Base-by-base conservation (phyloP, 2,329 filamentous ascomycete species). In the Colletotrichum abscissum region DNA sequence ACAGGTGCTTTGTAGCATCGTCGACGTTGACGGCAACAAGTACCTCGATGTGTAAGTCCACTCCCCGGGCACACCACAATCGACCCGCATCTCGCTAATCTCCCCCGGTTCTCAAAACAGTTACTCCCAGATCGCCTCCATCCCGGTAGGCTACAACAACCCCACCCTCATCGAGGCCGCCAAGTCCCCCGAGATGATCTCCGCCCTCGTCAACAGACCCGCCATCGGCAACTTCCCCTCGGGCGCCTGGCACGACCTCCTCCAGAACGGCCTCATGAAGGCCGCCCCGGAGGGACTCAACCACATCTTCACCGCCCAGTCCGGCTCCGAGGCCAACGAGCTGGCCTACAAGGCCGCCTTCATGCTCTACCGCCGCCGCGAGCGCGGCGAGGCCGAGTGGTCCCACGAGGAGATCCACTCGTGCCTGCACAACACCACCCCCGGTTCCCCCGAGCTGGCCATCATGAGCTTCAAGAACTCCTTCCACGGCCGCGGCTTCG, bases 271-370 rank as follows among this genome's bases (percentile, higher is more conserved):
- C 76, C 89, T 95, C 69, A 88, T 96, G 56, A 89, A 87, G 68
- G 93, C 92, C 59, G 93, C 94, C 0, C 94, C 94, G 60, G 92
- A 91, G 81, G 93, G 93, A 59, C 85, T 94, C 69, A 86, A 94
- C 85, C 92, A 95, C 83, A 93, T 95, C 78, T 95, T 95, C 86
- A 96, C 94, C 59, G 93, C 91, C 63, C 91, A 93, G 85, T 90
- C 93, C 56, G 94, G 94, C 72, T 95, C 93, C 42, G 94, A 96
- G 80, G 94, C 94, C 82, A 95, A 95, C 83, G 94, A 96, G 84
- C 92, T 93, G 62, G 94, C 94, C 69, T 96, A 93, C 88, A 96
- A 96, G 85, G 94, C 94, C 16, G 93, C 94, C 30, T 95, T 95
- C 85, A 96, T 96, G 92, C 94, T 91, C 86, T 91, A 91, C 82